Evolutionary conservation across 805 yeast species (phyloP).

Genomic region (Zygoascus ofunaensis): DNA sequence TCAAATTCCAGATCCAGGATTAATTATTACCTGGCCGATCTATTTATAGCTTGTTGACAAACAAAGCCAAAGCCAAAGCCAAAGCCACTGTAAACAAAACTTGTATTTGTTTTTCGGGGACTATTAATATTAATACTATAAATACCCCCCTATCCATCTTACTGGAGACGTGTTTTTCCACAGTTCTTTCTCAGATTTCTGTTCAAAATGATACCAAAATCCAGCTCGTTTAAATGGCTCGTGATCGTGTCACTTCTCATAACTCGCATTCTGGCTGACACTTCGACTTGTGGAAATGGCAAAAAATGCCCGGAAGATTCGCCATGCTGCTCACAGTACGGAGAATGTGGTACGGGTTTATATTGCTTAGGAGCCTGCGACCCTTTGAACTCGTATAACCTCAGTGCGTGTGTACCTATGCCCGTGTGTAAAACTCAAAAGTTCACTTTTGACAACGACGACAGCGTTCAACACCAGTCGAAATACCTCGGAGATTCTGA

Average conservation of each 20-base stretch:
- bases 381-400: conserved; percentile 54
- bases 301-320: conserved; percentile 57
- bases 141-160: too few relatives aligned
- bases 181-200: too few relatives aligned
- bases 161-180: too few relatives aligned
- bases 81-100: too few relatives aligned
- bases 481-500: conserved; percentile 66
- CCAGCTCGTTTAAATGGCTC: background rate
- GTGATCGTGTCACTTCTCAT: background rate
- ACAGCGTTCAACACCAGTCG: conserved; percentile 29
- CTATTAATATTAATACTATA: too few relatives aligned
- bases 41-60: too few relatives aligned
- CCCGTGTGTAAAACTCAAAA: conserved; percentile 53
- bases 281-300: conserved; percentile 40
- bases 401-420: conserved; percentile 73
- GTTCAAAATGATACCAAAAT: too few relatives aligned
- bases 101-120: too few relatives aligned
- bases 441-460: conserved; percentile 24
- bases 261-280: conserved; percentile 18
- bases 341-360: conserved; percentile 69
- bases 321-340: conserved; percentile 87
- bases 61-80: too few relatives aligned
- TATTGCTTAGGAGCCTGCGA: conserved; percentile 86
- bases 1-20: too few relatives aligned
- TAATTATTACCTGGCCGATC: too few relatives aligned